Conservation (phyloP, 2,329 filamentous ascomycete species). For the Colletotrichum theobromicola region DNA sequence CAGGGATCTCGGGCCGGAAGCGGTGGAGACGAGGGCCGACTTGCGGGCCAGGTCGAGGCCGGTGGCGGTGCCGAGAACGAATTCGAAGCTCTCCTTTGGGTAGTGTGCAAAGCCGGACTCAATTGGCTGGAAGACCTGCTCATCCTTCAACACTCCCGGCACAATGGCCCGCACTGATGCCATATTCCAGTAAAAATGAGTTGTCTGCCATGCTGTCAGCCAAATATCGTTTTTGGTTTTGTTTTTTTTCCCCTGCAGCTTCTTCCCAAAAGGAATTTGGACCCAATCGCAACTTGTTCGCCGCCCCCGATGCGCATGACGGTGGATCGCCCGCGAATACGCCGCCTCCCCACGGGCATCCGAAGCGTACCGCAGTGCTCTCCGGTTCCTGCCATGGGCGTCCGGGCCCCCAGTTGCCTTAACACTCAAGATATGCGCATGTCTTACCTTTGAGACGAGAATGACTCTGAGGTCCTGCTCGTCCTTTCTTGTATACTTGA, state of each 20-base stretch:
- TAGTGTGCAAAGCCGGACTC: conserved; percentile 55
- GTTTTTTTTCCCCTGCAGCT: neutral
- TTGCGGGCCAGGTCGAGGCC: conserved; percentile 42
- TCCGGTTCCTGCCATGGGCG: neutral
- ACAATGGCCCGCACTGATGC: conserved; percentile 61
- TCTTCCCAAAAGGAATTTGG: neutral
- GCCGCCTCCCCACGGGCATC: neutral
- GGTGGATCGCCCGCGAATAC: neutral
- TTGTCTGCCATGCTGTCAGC: conserved; percentile 43
- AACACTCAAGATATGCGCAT: neutral
- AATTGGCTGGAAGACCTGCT: conserved; percentile 56
- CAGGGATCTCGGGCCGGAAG: conserved; percentile 34
- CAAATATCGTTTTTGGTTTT: neutral
- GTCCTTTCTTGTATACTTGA: conserved; percentile 54
- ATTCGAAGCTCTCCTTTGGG: conserved; percentile 51
- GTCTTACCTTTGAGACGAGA: conserved; percentile 58
- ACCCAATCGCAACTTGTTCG: neutral
- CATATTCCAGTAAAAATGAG: conserved; percentile 65
- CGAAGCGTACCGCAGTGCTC: neutral
- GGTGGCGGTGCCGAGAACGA: conserved; percentile 55
- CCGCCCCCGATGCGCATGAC: neutral
- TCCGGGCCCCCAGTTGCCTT: neutral
- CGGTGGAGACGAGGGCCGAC: conserved; percentile 44
- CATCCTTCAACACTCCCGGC: conserved; percentile 52
- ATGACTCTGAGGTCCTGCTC: conserved; percentile 57